Evolutionary conservation across 2,329 filamentous ascomycete genomes (phyloP), one percentile per base, ranked within the genome.

Genomic region (Leptoxyphium fumago): DNA sequence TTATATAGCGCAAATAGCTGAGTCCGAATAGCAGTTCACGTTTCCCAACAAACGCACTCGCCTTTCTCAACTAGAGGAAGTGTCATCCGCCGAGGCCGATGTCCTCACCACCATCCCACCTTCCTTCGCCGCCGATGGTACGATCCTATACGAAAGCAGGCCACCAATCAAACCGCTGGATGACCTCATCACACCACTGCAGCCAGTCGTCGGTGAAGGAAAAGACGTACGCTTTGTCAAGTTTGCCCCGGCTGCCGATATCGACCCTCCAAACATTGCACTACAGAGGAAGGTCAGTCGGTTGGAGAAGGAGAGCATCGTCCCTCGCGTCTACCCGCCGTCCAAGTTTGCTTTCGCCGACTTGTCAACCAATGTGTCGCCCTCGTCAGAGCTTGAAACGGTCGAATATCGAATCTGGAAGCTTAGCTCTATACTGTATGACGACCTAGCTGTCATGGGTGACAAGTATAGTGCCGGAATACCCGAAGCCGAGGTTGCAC

Each of bases 371-470:
- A 44, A 36, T 15, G 39, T 48, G 28, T 36, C 56, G 5, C 18
- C 46, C 15, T 40, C 41, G 8, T 45, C 46, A 2, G 28, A 46
- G 8, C 44, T 58, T 43, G 64, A 64, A 11, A 47, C 49, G 15
- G 76, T 85, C 45, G 85, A 93, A 62, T 77, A 78, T 55, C 70
- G 78, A 11, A 78, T 91, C 1, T 98, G 93, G 91, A 75, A 85
- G 48, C 70, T 98, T 30, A 81, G 85, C 1, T 83, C 84, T 45
- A 80, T 95, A 32, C 72, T 98, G 2, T 98, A 94, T 56, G 87
- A 94, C 51, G 70, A 78, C n/a, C 49, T 77, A 10, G 52, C 56
- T 4, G 44, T 58, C 11, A 50, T 47, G 10, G 53, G 48, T 34
- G 43, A 46, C 6, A 46, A 57, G 7, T 44, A 56, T 2, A 53